Evolutionary conservation across 441 rosid species (phyloP), one percentile per base, ranked within the genome.

Genomic region (Jatropha podagrica): DNA sequence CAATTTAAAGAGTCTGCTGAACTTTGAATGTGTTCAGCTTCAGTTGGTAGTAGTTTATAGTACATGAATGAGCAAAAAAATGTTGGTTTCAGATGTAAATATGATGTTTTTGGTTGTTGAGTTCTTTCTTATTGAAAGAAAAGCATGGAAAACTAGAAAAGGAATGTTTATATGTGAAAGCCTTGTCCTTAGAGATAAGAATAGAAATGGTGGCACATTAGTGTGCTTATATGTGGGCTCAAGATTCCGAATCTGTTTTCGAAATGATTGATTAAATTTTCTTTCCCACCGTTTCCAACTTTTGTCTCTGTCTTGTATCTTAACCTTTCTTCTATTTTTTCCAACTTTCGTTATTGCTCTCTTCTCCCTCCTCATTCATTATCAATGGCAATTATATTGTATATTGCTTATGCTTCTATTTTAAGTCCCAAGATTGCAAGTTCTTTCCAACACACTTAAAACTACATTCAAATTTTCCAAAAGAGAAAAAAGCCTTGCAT

Each of bases 341-440:
- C 27, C 14, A 3, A 3, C 52, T 64, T 41, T 40, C 12, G 46
- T 49, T 38, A 40, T 64, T 8, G 11, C 27, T 5, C 4, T 41
- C 23, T 20, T 64, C 48, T 44, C 49, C 23, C 23, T 23, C 23
- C 23, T 2, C 46, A 1, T 41, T 41, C 5, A 20, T 41, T 12
- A 41, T 40, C 68, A 64, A 40, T 40, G 49, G 41, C n/a, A 15
- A 32, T 13, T n/a, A 41, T 64, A 2, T 20, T 37, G 20, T 17
- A 64, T 18, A 44, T 64, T 64, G 68, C 23, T 67, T 48, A 20
- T 23, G 10, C 70, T 67, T 46, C 55, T 46, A 67, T 44, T 44
- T 46, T 38, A 67, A 7, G 71, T 15, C 56, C 38, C 56, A 48
- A 44, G 18, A 26, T 51, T 20, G 11, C 41, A 48, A 67, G 14